Evolutionary conservation across 225 moss, liverwort and hornwort genomes (phyloP).

Genomic region (Ulota crispa): DNA sequence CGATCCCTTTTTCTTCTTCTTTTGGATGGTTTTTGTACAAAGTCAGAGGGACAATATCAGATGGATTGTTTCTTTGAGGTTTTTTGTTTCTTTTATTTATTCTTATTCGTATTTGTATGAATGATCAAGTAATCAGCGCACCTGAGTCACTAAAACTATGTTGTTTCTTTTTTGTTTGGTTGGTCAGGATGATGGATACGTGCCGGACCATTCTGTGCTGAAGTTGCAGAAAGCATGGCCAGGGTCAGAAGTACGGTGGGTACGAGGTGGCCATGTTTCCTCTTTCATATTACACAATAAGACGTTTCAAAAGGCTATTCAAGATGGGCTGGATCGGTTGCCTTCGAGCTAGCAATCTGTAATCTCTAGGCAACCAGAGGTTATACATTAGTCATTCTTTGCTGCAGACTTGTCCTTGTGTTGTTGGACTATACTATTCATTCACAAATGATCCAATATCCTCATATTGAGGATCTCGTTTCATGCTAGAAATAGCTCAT

Average conservation of each 20-base stretch:
- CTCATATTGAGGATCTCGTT: constrained; percentile 15
- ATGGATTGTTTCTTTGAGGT: background rate
- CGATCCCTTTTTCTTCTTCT: background rate
- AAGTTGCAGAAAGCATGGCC: constrained; percentile 93
- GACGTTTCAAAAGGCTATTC: constrained; percentile 85
- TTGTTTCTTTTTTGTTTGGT: constrained; percentile 15
- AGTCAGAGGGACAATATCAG: background rate
- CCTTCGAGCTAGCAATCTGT: constrained; percentile 6
- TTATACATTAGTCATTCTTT: constrained; percentile 31
- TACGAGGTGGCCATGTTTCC: constrained; percentile 94
- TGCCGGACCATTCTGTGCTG: constrained; percentile 87
- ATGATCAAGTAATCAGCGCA: background rate
- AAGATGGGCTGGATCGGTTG: constrained; percentile 77
- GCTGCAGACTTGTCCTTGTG: constrained; percentile 18
- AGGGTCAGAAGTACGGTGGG: constrained; percentile 92
- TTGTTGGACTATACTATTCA: constrained; percentile 10
- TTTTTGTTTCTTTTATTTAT: background rate
- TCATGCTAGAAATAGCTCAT: too few species aligned
- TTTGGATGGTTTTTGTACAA: background rate
- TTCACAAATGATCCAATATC: constrained; percentile 20
- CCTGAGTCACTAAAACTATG: background rate
- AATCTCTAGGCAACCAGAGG: constrained; percentile 23
- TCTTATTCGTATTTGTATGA: background rate
- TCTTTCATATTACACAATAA: constrained; percentile 92
- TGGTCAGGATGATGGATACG: constrained; percentile 93